Percentiles rank a stretch among this genome's conserved stretches.
Evolutionary conservation across 352 stramenopile genomes (phyloP).

Genomic region (Globisporangium alternatum): DNA sequence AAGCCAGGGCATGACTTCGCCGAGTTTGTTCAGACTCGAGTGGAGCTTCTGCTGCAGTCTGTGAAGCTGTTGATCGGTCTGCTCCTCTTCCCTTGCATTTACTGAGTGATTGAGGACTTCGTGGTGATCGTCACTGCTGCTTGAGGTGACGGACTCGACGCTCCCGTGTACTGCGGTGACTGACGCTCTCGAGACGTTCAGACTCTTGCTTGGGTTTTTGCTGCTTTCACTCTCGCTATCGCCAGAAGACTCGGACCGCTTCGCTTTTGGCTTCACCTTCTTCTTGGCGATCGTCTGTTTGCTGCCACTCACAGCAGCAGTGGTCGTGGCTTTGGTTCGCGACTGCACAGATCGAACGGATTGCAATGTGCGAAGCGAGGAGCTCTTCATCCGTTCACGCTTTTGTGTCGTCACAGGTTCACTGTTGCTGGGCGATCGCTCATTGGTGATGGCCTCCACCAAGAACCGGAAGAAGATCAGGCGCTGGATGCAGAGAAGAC

Average conservation of each 20-base stretch:
- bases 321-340: neutral
- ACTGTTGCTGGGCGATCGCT: constrained; percentile 7
- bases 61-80: neutral
- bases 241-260: neutral
- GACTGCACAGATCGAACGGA: constrained; percentile 7
- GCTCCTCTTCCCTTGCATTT: neutral
- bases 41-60: constrained; percentile 8
- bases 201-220: neutral
- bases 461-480: constrained; percentile 60
- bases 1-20: constrained; percentile 21
- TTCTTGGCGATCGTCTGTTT: neutral
- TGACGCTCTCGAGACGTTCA: neutral
- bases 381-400: neutral
- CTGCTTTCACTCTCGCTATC: neutral
- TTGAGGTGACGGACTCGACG: neutral
- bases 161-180: neutral
- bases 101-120: neutral
- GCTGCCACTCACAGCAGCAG: neutral
- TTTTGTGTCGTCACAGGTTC: neutral
- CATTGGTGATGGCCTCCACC: constrained; percentile 29
- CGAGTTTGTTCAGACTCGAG: constrained; percentile 18
- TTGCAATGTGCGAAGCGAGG: neutral
- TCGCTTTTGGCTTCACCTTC: constrained; percentile 4
- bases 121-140: neutral
- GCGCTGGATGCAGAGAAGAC: constrained; percentile 47